Evolutionary conservation across 2,329 filamentous ascomycete genomes (phyloP), one percentile per base, ranked within the genome.

Genomic region (Aspergillus cejpii): DNA sequence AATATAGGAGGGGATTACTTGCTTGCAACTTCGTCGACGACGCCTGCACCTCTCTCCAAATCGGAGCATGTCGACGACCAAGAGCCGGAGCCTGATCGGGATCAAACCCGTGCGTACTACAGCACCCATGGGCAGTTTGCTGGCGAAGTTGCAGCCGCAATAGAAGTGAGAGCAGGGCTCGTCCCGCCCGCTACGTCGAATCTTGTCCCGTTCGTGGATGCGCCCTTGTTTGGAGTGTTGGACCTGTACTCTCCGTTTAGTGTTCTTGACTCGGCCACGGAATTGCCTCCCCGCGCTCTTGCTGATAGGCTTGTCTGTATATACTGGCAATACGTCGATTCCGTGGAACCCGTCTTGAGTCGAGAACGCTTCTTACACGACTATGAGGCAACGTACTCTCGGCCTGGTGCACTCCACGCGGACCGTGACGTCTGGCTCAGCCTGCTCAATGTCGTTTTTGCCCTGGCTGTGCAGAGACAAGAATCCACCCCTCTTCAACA

Each of bases 151-250:
- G 40, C 44, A 10, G 45, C 51, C 8, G 46, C 51, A 3, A 53
- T 54, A 33, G 53, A 55, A 5, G 23, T 41, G 21, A 49, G 45
- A 45, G 44, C 45, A 6, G 51, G 53, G 1, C 10, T 47, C 7
- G 15, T 23, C n/a, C 46, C 43, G 12, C 5, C 36, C 6, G 5
- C 36, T 6, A 39, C 39, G 23, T 44, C 48, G 2, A 37, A 44
- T 26, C 37, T 40, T 19, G 48, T 55, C 12, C 52, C 51, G 14
- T 46, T 55, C 14, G 51, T 55, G 1, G 51, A 55, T 51, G 53
- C 51, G 23, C 53, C 53, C 8, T 31, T 55, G 12, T 55, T 55
- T 39, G 53, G 49, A 31, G 43, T 47, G 17, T 5, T 50, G n/a
- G 40, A 49, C 21, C 17, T 53, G 37, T 11, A 36, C 20, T 29